Evolutionary conservation across 352 stramenopile species (phyloP).

Genomic region (Globisporangium cederbergense): DNA sequence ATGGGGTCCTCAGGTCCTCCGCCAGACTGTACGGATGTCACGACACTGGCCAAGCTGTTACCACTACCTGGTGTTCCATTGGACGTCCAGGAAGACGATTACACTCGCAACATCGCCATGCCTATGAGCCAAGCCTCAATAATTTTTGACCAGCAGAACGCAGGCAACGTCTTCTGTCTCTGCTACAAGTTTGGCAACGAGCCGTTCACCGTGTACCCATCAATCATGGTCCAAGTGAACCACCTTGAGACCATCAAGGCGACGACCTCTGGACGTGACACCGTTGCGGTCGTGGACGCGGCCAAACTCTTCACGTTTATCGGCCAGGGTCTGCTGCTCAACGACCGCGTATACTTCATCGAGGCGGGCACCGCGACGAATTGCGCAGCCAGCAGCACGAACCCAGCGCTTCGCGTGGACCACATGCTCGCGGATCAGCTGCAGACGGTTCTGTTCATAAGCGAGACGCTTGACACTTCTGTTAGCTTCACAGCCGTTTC

Average conservation of each 20-base stretch:
- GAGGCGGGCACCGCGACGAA: constrained; percentile 26
- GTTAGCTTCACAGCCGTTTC: constrained; percentile 36
- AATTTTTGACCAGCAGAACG: constrained; percentile 33
- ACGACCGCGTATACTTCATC: constrained; percentile 66
- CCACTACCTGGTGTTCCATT: constrained; percentile 13
- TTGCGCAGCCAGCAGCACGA: constrained; percentile 34
- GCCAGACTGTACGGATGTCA: constrained; percentile 37
- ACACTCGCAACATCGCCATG: constrained; percentile 32
- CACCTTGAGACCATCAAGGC: constrained; percentile 34
- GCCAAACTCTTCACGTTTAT: constrained; percentile 48
- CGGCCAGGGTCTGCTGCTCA: constrained; percentile 43
- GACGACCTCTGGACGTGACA: constrained; percentile 24
- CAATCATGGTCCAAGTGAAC: constrained; percentile 43
- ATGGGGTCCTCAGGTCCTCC: constrained; percentile 10
- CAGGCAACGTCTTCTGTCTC: constrained; percentile 51
- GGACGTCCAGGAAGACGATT: constrained; percentile 33
- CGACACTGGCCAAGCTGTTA: constrained; percentile 33
- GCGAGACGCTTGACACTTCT: constrained; percentile 13
- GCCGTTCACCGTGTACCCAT: constrained; percentile 49
- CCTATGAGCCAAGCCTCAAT: constrained; percentile 19
- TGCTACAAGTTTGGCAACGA: constrained; percentile 75
- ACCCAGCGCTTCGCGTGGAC: constrained; percentile 26
- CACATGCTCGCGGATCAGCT: constrained; percentile 32
- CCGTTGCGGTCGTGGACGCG: constrained; percentile 45
- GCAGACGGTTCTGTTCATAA: constrained; percentile 40